Conservation (phyloP, 139 green algal genomes). For the Chlamydomonas sp. region DNA sequence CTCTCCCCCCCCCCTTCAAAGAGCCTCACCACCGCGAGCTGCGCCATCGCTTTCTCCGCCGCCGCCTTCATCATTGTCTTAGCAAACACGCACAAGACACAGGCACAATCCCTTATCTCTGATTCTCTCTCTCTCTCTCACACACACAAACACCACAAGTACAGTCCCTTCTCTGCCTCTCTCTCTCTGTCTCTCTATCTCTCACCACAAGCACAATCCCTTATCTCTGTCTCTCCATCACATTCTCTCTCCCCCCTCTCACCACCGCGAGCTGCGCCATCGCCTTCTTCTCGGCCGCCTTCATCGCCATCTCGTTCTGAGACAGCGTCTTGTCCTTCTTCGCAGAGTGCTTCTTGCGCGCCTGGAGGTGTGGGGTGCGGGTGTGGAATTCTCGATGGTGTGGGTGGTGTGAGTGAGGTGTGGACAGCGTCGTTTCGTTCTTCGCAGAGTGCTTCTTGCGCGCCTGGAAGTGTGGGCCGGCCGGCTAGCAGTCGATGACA, state of each 20-base stretch:
- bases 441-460: conserved; percentile 69
- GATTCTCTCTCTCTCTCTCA: too few relatives aligned
- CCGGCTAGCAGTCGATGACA: too few relatives aligned
- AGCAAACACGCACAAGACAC: too few relatives aligned
- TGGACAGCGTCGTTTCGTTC: conserved; percentile 48
- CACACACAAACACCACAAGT: too few relatives aligned
- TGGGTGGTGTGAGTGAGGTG: too few relatives aligned
- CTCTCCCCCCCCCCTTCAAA: too few relatives aligned
- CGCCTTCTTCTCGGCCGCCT: conserved; percentile 83
- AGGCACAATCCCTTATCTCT: too few relatives aligned
- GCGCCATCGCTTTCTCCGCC: conserved; percentile 71
- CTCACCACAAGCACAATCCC: too few relatives aligned
- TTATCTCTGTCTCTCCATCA: too few relatives aligned
- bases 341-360: conserved; percentile 64
- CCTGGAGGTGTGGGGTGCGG: conserved; percentile 57
- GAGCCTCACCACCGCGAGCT: conserved; percentile 11
- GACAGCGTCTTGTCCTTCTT: conserved; percentile 71
- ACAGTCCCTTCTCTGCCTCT: too few relatives aligned
- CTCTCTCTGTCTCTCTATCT: too few relatives aligned
- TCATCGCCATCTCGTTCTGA: conserved; percentile 66
- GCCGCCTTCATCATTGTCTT: conserved; percentile 72
- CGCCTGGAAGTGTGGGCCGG: conserved; percentile 48
- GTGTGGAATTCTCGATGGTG: neutral
- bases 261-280: conserved; percentile 16
- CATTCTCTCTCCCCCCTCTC: too few relatives aligned